Conservation (phyloP, 345 rosid species). For the Pistacia integerrima region DNA sequence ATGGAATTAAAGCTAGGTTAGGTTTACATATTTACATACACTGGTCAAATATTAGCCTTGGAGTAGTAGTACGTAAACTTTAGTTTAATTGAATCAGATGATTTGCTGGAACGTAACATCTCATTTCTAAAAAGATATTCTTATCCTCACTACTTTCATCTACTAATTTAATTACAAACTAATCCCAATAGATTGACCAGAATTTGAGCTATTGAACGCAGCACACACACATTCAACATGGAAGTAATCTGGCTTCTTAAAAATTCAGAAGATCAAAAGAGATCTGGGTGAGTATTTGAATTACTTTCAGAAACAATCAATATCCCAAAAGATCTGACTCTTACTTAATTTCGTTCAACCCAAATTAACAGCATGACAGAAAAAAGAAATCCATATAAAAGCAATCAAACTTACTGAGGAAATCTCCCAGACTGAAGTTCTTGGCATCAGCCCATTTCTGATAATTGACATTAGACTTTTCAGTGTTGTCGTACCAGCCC, state of each 20-base stretch:
- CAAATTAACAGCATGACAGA: too few relatives aligned
- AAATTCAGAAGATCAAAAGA: too few relatives aligned
- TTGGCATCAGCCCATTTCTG: conserved; percentile 85
- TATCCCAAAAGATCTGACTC: not conserved
- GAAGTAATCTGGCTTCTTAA: not conserved
- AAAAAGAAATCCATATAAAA: not conserved
- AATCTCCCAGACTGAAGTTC: conserved; percentile 85
- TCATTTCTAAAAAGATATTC: not conserved
- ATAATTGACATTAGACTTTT: conserved; percentile 60
- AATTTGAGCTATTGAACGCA: not conserved
- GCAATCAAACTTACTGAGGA: conserved; percentile 61
- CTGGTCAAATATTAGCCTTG: too few relatives aligned
- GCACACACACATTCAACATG: too few relatives aligned
- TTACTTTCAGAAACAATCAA: not conserved
- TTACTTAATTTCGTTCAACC: too few relatives aligned
- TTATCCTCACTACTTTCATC: too few relatives aligned
- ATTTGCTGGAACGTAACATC: too few relatives aligned
- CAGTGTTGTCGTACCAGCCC: conserved; percentile 66
- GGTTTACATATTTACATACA: too few relatives aligned
- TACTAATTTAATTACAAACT: too few relatives aligned
- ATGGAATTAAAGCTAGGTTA: too few relatives aligned
- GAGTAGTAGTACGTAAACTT: too few relatives aligned
- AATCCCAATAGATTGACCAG: not conserved
- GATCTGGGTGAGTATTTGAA: too few relatives aligned
- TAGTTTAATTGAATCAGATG: not conserved